These are phyloP conservation scores for Mycena alexandri DNA, from an alignment of 768 basidiomycete genomes.

Conservation along the genomic window DNA sequence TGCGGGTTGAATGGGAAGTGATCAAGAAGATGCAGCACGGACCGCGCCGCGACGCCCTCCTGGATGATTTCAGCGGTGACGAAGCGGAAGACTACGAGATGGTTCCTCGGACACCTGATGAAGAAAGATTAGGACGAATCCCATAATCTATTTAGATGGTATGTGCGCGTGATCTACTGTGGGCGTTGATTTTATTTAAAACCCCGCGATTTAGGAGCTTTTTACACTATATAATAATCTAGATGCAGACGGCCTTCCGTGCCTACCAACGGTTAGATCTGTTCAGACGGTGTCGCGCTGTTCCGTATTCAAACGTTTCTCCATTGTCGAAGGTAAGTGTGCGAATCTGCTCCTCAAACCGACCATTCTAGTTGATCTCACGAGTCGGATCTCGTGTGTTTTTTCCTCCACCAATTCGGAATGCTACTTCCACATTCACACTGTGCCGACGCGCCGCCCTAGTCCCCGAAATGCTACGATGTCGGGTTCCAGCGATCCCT, in stretches of 20 bases:
- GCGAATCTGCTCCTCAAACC: neutral
- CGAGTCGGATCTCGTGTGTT: neutral
- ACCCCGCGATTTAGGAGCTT: neutral
- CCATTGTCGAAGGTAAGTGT: constrained; percentile 6
- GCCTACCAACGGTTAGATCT: neutral
- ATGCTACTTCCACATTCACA: neutral
- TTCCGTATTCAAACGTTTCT: constrained; percentile 25
- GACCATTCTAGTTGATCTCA: neutral
- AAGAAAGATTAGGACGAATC: constrained; percentile 22
- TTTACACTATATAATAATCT: constrained; percentile 22
- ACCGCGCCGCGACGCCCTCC: constrained; percentile 30
- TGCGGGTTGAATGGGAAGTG: constrained; percentile 97
- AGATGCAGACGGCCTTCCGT: constrained; percentile 19
- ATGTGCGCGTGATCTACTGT: constrained; percentile 19
- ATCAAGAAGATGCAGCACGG: constrained; percentile 66
- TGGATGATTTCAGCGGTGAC: constrained; percentile 48
- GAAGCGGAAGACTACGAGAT: constrained; percentile 56
- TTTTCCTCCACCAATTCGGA: neutral
- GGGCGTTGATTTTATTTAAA: neutral
- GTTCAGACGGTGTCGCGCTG: constrained; percentile 21
- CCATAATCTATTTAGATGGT: constrained; percentile 31
- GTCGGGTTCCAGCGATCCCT: neutral
- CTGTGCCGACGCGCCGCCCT: too few relatives aligned
- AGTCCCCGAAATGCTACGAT: too few relatives aligned
- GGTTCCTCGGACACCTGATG: constrained; percentile 49